Base-by-base conservation (phyloP, 2,329 filamentous ascomycete genomes). In the Neonectria neomacrospora region DNA sequence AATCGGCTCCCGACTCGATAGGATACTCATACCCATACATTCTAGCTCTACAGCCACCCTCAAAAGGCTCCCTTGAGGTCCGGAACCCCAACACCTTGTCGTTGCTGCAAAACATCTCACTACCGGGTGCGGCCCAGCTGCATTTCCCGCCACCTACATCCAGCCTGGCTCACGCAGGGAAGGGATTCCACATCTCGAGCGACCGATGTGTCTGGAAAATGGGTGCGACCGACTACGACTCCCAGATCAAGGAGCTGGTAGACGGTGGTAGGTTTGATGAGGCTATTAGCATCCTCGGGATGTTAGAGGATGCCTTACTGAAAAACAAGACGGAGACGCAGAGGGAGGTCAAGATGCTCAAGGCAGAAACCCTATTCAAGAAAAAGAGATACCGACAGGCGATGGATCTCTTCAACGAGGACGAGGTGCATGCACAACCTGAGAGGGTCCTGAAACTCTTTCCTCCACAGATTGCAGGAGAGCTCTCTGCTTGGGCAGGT, bases 1-100 rank as follows among this genome's bases (percentile, higher is more conserved):
- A 90, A 44, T 84, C 88, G 34, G 93, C 95, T 1, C 96, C 96
- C 1, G 94, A 97, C 72, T 91, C 91, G 59, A 90, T 99, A 63
- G 96, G 95, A 22, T 99, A 97, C 77, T 97, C 94, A 22, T 99
- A 99, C 76, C 96, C 96, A 0, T 99, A 97, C 75, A 90, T 99
- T 58, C 83, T 99, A 52, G 92, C 94, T 10, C 82, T 99, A 14
- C 94, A 97, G 74, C 84, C 93, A 8, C 89, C 93, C 1, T 85
- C 91, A 1, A 97, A 96, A 77, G 94, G 95, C 3, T 88, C 88
- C 0, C 81, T 99, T 11, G 96, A 99, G 78, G 91, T 99, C 39
- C 87, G 96, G 42, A 99, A 97, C 73, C 95, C 96, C 0, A 91
- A 96, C 61, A 98, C 95, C 0, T 81, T 98, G 48, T 96, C 90